Evolutionary conservation across 73 alveolate species (phyloP).

Genomic region (Tetrahymena malaccensis): DNA sequence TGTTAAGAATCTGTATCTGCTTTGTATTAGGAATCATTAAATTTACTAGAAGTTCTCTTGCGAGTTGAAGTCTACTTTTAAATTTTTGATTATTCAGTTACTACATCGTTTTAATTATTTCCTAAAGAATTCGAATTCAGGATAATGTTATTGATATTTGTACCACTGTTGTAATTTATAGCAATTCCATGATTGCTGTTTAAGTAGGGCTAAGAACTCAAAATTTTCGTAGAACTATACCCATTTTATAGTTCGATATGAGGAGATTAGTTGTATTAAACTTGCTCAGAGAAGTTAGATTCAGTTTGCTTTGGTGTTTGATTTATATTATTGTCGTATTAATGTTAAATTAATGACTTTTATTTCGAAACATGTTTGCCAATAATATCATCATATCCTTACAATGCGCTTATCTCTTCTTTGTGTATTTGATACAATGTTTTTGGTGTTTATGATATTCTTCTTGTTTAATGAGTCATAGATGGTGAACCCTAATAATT

Average conservation of each 20-base stretch:
- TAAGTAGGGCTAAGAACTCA: background rate
- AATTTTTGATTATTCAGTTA: background rate
- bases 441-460: background rate
- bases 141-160: background rate
- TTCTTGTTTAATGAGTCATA: background rate
- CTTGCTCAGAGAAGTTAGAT: background rate
- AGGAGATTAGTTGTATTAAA: background rate
- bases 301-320: background rate
- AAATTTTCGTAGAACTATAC: background rate
- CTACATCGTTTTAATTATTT: background rate
- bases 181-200: background rate
- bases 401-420: background rate
- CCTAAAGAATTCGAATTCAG: background rate
- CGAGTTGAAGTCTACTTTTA: background rate
- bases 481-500: background rate
- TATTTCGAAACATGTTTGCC: background rate
- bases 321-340: background rate
- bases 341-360: background rate
- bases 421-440: background rate
- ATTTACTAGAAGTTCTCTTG: background rate
- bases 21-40: background rate
- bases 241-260: background rate
- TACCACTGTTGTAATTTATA: background rate
- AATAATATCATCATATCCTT: background rate
- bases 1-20: background rate